Conservation (phyloP, 768 basidiomycete genomes). For the Kwoniella pini region DNA sequence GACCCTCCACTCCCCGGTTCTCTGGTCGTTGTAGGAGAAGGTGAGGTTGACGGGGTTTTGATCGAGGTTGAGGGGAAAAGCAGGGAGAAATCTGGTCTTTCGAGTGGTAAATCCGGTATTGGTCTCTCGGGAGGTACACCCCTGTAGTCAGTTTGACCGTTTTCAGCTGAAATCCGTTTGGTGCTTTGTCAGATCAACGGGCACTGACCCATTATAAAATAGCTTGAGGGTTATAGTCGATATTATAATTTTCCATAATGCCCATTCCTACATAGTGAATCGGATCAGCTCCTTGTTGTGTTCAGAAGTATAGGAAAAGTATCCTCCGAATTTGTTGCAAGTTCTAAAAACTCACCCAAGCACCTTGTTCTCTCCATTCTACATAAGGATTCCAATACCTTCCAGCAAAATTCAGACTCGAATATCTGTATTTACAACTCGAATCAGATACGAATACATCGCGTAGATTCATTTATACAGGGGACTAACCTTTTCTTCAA, state of each 20-base stretch:
- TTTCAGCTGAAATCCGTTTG: too few relatives aligned
- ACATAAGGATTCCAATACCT: slow-evolving; percentile 47
- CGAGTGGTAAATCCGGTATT: slow-evolving; percentile 42
- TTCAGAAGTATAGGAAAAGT: too few relatives aligned
- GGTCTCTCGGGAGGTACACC: slow-evolving; percentile 46
- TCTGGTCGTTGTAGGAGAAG: background rate
- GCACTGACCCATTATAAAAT: slow-evolving; percentile 40
- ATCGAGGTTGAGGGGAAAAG: slow-evolving; percentile 23
- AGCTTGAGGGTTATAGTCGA: slow-evolving; percentile 35
- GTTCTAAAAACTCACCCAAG: slow-evolving; percentile 42
- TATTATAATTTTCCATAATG: slow-evolving; percentile 40
- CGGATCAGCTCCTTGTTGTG: background rate
- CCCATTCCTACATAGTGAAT: slow-evolving; percentile 40
- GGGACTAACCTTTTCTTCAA: slow-evolving; percentile 38
- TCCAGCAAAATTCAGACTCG: slow-evolving; percentile 42
- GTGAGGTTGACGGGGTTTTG: background rate
- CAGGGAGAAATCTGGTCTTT: slow-evolving; percentile 39
- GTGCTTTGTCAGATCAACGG: too few relatives aligned
- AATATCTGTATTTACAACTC: slow-evolving; percentile 23
- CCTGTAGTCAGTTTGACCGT: slow-evolving; percentile 6
- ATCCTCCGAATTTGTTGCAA: too few relatives aligned
- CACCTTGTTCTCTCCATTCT: slow-evolving; percentile 48
- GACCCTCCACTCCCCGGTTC: slow-evolving; percentile 19
- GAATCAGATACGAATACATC: background rate
- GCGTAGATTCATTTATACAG: background rate